These are phyloP conservation scores for Physcomitrium patens DNA, from an alignment of 225 moss, liverwort and hornwort genomes.

Conservation along the genomic window DNA sequence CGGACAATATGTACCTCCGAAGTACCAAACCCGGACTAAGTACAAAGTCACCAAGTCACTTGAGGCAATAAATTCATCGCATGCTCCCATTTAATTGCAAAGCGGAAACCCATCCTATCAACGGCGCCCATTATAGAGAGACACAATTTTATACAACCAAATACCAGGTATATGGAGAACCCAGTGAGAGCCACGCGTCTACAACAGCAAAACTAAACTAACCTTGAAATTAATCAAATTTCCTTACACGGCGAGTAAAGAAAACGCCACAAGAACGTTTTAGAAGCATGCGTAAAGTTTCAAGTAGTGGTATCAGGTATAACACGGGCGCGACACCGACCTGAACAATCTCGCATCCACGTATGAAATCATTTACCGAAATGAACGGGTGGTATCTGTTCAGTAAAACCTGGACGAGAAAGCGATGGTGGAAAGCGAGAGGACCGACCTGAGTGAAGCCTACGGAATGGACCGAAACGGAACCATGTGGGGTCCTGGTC, in stretches of 20 bases:
- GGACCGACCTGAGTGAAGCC: constrained; percentile 10
- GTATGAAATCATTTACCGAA: not conserved
- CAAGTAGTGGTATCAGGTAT: not conserved
- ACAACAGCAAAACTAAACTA: not conserved
- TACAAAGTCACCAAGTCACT: not conserved
- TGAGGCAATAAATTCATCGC: too few relatives aligned
- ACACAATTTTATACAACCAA: too few relatives aligned
- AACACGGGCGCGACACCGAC: not conserved
- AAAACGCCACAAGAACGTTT: too few relatives aligned
- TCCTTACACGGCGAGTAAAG: too few relatives aligned
- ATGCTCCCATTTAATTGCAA: too few relatives aligned
- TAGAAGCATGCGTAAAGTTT: too few relatives aligned
- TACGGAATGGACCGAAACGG: not conserved
- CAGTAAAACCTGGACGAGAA: too few relatives aligned
- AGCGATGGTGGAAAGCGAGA: not conserved
- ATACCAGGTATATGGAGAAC: too few relatives aligned
- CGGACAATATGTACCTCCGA: not conserved
- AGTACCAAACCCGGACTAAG: constrained; percentile 13
- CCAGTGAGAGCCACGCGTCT: not conserved
- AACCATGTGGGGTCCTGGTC: not conserved
- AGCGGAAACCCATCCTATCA: too few relatives aligned
- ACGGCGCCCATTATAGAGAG: too few relatives aligned
- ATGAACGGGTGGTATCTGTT: too few relatives aligned
- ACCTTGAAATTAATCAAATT: too few relatives aligned
- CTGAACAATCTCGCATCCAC: not conserved